Evolutionary conservation across 345 rosid genomes (phyloP), one percentile per base, ranked within the genome.

Genomic region (Lumnitzera littorea): DNA sequence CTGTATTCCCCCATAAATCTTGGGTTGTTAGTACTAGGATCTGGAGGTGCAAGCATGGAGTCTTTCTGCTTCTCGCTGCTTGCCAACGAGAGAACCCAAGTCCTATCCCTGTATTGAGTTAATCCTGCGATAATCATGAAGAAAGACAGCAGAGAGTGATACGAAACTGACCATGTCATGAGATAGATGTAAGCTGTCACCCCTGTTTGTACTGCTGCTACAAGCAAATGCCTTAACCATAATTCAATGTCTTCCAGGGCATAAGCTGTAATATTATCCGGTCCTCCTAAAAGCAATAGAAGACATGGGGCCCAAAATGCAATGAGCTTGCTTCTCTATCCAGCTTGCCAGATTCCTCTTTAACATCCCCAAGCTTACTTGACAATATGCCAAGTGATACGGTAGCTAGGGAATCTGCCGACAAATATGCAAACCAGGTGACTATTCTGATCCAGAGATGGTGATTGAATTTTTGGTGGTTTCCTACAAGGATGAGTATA

Each of bases 41-140:
- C 20, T 20, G 20, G 20, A 20, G 20, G 1, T 20, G 20, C 1
- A 20, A 20, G 20, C 20, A 20, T 20, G 15, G 78, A 50, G 2
- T 78, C 68, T 43, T 62, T 59, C n/a, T 78, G 63, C 43, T 62
- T 63, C n/a, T 74, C 62, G 13, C 55, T 62, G 50, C 81, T 78
- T n/a, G 85, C 83, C 23, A 67, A 67, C 66, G 68, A 64, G n/a
- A 82, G 77, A 0, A 70, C 72, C 56, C 65, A 58, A 17, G 64
- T 78, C 67, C 79, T 72, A 71, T 78, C 82, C 0, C 53, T 75
- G 46, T 68, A 81, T 64, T 77, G 81, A 55, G 72, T 65, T 50
- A 74, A 50, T 50, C 87, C 89, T 0, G 55, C 70, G 1, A 59
- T 51, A 4, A 8, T 0, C 68, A 82, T 65, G 25, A 71, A 64